Base-by-base conservation (phyloP, 208 protist genomes). In the Wallacemonas sp. region DNA sequence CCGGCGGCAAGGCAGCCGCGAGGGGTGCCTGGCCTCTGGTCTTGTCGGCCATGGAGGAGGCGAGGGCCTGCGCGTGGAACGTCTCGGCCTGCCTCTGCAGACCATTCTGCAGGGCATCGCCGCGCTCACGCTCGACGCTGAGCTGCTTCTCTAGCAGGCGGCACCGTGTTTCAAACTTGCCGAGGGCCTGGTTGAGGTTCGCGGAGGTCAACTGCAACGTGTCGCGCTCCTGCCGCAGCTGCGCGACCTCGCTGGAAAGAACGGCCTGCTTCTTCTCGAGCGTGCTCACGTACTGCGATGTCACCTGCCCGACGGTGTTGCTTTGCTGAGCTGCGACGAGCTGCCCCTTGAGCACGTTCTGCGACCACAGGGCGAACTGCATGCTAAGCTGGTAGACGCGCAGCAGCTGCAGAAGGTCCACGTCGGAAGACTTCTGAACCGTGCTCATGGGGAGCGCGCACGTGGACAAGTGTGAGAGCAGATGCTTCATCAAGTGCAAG, bases 341-440 rank as follows among this genome's bases (percentile, higher is more conserved):
- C 70, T 87, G 76, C 39, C 79, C 79, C 65, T 88, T 84, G 45
- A 96, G 64, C 8, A 96, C 65, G 3, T 77, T 74, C 71, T 94
- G 91, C n/a, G 91, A 93, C 79, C 80, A 88, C 38, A 96, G 74
- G 2, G 80, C 44, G 46, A 96, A 96, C 77, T 96, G 91, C 38
- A 96, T 71, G 18, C 74, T 63, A 3, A 79, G 65, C 64, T 96
- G 91, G 48, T 93, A 54, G 8, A 86, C 74, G 44, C 79, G 70
- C 0, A 86, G 31, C 3, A 93, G 79, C 67, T 93, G 91, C 32
- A 84, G 48, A 7, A 91, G n/a, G 63, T 95, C 89, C 16, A 74
- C 64, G 36, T 72, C 76, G 45, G 69, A 82, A 28, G 74, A 76
- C 29, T 74, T 57, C 14, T 67, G 74, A 4, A 87, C 54, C 14